Base-by-base conservation (phyloP, 2,329 filamentous ascomycete genomes). In the Chaetomiaceae sp. region DNA sequence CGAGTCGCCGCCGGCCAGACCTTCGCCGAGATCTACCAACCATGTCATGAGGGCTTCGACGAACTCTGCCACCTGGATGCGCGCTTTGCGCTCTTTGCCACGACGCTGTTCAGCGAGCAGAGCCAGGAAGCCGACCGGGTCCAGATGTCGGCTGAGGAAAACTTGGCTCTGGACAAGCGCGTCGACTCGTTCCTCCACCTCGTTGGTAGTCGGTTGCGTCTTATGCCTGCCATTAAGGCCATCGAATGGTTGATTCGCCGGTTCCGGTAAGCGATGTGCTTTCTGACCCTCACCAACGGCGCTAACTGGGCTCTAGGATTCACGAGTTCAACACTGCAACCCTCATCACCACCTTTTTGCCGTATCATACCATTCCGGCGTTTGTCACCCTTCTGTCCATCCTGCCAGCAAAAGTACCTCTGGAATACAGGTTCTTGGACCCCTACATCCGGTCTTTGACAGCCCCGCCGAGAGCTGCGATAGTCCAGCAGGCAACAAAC, bases 371-470 rank as follows among this genome's bases (percentile, higher is more conserved):
- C 7, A 86, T 89, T 29, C 87, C 88, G 5, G 82, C 89, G 13
- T 99, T 99, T 68, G 78, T 87, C 42, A 91, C 89, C 1, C 76
- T 97, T 7, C 76, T 99, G 23, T 91, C 90, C 1, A 95, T 99
- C 53, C 75, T 99, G 11, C 90, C 94, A 0, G 67, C 76, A n/a
- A 81, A 78, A 45, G 75, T 96, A 8, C 85, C 90, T 1, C 74
- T 80, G 36, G 82, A 88, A 33, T 90, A 94, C 68, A 86, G 85
- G 60, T 96, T 96, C 67, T 78, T 99, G 53, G 80, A 85, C 55
- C 92, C 92, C 4, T 97, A 97, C 70, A 83, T 92, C 59, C 83
- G 85, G 56, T 87, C 88, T 11, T 76, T 89, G 46, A 85, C 86
- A 38, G 81, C 81, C 32, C 89, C 89, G 8, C 89, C 92, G 5